Evolutionary conservation across 2,329 filamentous ascomycete genomes (phyloP), one percentile per base, ranked within the genome.

Genomic region (Neonectria punicea): DNA sequence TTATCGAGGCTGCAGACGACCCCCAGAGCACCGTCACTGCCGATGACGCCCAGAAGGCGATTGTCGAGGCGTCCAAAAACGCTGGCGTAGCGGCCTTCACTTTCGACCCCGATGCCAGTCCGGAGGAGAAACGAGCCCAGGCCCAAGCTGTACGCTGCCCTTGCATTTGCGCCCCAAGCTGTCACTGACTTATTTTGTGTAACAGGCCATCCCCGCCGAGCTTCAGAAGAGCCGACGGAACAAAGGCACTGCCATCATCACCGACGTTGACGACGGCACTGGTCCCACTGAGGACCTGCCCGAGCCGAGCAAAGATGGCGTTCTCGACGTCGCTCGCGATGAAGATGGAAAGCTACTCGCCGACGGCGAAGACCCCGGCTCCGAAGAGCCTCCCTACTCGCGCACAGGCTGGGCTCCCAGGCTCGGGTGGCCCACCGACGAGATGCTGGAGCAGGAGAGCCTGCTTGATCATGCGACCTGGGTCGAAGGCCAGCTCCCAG

Each of bases 401-500:
- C 79, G 81, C 20, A 93, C 94, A 6, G 96, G 96, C 55, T 98
- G 96, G 96, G 90, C 92, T 14, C 96, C 96, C 44, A 89, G 89
- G 68, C 94, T 98, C 76, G 93, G 93, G 71, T 89, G 89, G 82
- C 88, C 88, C 2, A 78, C 76, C n/a, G 85, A 90, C 46, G 82
- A 85, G 44, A 78, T 83, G 46, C 80, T 81, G n/a, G 84, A 87
- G 32, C 85, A 84, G 13, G 90, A 91, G 63, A 93, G 89, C 65
- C 78, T 97, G 74, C 85, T 96, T 43, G 94, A 99, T 75, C 94
- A 98, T 78, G 89, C 94, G 74, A 97, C 94, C 1, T 93, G 91
- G 83, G 79, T 98, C 25, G 97, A 99, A 77, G 87, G 89, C 65
- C 91, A 90, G 78, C 81, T 99, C 39, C 89, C 95, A 46, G 94